Evolutionary conservation across 225 moss, liverwort and hornwort species (phyloP).

Genomic region (Thuidium tamariscinum): DNA sequence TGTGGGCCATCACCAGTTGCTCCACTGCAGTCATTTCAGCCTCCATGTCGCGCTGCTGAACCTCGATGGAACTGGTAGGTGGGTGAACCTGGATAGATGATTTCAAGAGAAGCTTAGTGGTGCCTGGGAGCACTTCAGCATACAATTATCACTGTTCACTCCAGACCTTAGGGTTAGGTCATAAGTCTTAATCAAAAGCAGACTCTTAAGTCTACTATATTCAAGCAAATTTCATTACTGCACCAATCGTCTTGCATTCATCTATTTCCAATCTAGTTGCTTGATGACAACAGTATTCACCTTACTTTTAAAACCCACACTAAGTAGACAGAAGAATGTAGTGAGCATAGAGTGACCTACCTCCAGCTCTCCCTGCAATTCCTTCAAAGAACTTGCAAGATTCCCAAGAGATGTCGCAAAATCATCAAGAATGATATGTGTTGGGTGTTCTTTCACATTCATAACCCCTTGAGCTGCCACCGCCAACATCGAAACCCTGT

Average conservation of each 20-base stretch:
- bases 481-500: slow-evolving; percentile 34
- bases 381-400: slow-evolving; percentile 18
- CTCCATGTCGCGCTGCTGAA: slow-evolving; percentile 19
- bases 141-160: background rate
- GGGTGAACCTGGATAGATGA: slow-evolving; percentile 8
- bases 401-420: slow-evolving; percentile 9
- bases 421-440: slow-evolving; percentile 20
- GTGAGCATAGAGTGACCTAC: background rate
- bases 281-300: background rate
- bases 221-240: background rate
- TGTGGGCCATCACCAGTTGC: slow-evolving; percentile 30
- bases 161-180: background rate
- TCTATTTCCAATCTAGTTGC: background rate
- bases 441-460: slow-evolving; percentile 18
- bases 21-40: slow-evolving; percentile 29
- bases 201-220: background rate
- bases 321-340: background rate
- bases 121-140: background rate
- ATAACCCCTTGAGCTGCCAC: slow-evolving; percentile 32
- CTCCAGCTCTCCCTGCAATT: slow-evolving; percentile 30
- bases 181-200: background rate
- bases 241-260: background rate
- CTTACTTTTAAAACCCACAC: background rate
- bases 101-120: background rate
- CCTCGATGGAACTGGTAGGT: background rate